These are phyloP conservation scores for Fusarium staphyleae DNA, from an alignment of 2,329 filamentous ascomycete species.

Conservation along the genomic window DNA sequence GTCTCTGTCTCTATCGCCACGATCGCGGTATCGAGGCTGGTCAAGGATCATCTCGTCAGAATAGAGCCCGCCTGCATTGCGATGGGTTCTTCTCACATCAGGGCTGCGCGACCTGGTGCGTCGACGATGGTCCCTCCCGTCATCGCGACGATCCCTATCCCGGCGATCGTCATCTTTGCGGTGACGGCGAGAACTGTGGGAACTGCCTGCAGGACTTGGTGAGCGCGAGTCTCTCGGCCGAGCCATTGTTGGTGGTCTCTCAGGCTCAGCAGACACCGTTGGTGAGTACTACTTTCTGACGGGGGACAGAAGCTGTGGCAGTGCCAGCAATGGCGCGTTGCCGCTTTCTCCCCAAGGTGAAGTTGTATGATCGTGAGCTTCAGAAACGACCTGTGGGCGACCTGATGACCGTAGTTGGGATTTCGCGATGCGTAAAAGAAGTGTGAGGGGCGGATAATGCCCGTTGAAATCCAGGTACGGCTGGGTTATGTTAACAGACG, in stretches of 20 bases:
- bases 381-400: neutral
- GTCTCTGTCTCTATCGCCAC: constrained; percentile 58
- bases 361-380: neutral
- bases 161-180: constrained; percentile 68
- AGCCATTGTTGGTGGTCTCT: constrained; percentile 60
- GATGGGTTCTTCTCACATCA: constrained; percentile 59
- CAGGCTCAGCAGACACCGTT: constrained; percentile 52
- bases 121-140: constrained; percentile 59
- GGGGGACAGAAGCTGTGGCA: constrained; percentile 30
- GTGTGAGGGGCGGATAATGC: constrained; percentile 18
- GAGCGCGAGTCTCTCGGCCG: constrained; percentile 76
- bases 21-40: constrained; percentile 65
- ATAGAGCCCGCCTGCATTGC: constrained; percentile 35
- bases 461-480: constrained; percentile 17
- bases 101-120: constrained; percentile 69
- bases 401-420: constrained; percentile 5
- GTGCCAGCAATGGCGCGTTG: constrained; percentile 32
- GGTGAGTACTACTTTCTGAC: constrained; percentile 50
- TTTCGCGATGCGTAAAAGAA: constrained; percentile 11
- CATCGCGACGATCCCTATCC: constrained; percentile 59
- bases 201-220: constrained; percentile 93
- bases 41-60: constrained; percentile 49
- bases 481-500: constrained; percentile 15
- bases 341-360: constrained; percentile 17
- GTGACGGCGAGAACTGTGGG: constrained; percentile 74